Conservation (phyloP, 1,284 basidiomycete genomes). For the Fomitiporia mediterranea region DNA sequence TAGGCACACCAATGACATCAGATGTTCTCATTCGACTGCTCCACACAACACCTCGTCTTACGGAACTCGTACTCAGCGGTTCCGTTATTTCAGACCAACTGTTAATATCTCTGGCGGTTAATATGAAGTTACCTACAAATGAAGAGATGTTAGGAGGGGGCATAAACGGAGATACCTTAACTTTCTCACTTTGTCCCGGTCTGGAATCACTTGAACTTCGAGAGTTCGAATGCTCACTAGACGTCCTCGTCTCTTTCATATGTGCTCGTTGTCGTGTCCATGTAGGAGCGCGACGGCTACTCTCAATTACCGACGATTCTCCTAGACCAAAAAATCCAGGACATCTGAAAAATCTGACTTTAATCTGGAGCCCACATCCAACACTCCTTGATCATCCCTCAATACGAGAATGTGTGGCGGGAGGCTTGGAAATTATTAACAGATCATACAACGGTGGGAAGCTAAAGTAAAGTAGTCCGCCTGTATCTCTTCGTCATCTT, state of each 20-base stretch:
- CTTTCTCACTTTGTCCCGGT: slow-evolving; percentile 2
- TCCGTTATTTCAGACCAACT: slow-evolving; percentile 4
- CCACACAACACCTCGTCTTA: neutral
- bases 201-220: slow-evolving; percentile 9
- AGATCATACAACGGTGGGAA: neutral
- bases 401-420: slow-evolving; percentile 1
- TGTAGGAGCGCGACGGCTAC: neutral
- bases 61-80: slow-evolving; percentile 5
- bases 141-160: neutral
- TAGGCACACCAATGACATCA: slow-evolving; percentile 12
- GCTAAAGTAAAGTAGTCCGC: neutral
- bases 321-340: neutral
- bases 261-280: neutral
- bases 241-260: neutral
- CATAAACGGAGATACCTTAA: too few species aligned
- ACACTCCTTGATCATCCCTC: slow-evolving; percentile 4
- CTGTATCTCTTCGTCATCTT: neutral
- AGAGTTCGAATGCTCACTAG: slow-evolving; percentile 8
- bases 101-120: neutral
- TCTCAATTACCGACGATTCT: neutral
- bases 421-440: slow-evolving; percentile 2
- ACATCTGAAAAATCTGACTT: slow-evolving; percentile 2
- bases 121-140: neutral
- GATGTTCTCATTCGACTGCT: slow-evolving; percentile 3
- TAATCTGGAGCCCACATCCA: slow-evolving; percentile 8